A percentile compares a stretch with the other conserved stretches of the same genome.
Conservation (phyloP, 23 red algal genomes). For the Gracilariopsis chorda region DNA sequence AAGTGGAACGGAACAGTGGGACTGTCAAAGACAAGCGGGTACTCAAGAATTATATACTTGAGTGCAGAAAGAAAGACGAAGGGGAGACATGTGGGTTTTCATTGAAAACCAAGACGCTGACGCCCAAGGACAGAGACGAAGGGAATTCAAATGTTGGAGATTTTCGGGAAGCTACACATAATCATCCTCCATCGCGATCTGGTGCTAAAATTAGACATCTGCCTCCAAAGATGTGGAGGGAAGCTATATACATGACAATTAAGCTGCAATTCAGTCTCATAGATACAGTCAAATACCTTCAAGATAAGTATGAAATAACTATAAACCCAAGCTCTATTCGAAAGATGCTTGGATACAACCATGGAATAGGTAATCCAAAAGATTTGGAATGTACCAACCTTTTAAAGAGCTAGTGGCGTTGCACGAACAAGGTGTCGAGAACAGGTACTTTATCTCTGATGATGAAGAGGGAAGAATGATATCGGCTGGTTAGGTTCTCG, state of each 20-base stretch:
- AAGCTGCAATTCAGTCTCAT: background rate
- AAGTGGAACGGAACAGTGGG: background rate
- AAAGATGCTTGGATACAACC: no score
- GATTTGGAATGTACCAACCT: no score
- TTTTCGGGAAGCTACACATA: background rate
- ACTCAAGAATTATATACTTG: background rate
- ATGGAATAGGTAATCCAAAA: no score
- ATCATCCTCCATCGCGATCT: background rate
- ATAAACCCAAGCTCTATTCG: no score
- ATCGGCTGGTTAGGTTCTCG: no score
- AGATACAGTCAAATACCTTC: no score
- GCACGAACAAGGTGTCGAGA: no score
- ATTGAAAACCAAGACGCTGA: background rate
- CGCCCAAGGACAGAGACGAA: background rate
- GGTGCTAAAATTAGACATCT: background rate
- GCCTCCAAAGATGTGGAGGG: background rate
- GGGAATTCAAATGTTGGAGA: background rate
- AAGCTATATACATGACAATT: background rate
- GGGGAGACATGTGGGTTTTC: background rate
- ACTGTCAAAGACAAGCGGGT: background rate
- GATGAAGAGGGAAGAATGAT: no score
- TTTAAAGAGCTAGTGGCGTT: no score
- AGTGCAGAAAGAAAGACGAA: background rate
- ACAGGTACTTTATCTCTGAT: no score
- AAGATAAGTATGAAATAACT: no score